Base-by-base conservation (phyloP, 805 yeast genomes). In the Sungouiozyma ichnusensis region DNA sequence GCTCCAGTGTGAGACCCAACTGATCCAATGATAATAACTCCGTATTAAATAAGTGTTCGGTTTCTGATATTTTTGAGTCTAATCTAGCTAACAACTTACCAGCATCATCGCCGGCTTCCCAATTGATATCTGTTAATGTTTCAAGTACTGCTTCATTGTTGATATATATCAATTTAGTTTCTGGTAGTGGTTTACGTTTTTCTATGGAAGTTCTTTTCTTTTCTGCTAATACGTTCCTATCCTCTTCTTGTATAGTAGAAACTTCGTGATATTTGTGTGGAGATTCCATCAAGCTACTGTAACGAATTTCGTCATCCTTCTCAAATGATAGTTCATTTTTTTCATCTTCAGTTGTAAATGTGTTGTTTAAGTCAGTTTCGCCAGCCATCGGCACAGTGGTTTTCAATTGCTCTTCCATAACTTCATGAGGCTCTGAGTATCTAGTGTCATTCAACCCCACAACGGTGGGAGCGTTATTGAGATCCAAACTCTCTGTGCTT, bases 51-150 rank as follows among this genome's bases (percentile, higher is more conserved):
- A 72, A 70, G 46, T 74, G 79, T 49, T 84, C 83, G 1, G 84
- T 68, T 20, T 70, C 69, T 6, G 76, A 72, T 39, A 85, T 64
- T 46, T 81, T 85, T 33, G 67, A 69, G 33, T 69, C 60, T 38
- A 90, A 68, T 53, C 76, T 78, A 33, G 66, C 68, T 29, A 81
- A 69, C 20, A 88, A 61, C 0, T 71, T 66, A 20, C 67, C 71
- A 7, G 85, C 72, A 47, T 77, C 81, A 53, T 83, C 94, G 4
- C 68, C 63, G 2, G 79, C 72, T 20, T 73, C 73, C 92, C 95
- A 90, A 27, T 79, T 76, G 17, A 87, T 71, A 46, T 84, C 90
- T 20, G 81, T 85, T 44, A 88, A 72, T 13, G 85, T 60, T 46
- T 85, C 94, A 38, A 53, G 37, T 19, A 60, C 37, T 9, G 50